Base-by-base conservation (phyloP, 257 asterid genomes). In the Scutellaria baicalensis region DNA sequence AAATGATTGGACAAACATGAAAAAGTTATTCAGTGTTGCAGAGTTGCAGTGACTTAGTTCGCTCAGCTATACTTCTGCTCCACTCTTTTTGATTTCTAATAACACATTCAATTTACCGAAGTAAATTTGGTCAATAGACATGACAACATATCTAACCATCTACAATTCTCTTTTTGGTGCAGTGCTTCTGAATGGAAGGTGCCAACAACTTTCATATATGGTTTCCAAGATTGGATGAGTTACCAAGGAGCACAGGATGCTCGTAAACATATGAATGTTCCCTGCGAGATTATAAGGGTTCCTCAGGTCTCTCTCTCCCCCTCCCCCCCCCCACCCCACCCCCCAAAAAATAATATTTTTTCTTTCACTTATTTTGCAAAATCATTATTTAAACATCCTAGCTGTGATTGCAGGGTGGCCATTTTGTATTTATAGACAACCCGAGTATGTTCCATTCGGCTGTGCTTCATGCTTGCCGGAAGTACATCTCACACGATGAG, bases 111-210 rank as follows among this genome's bases (percentile, higher is more conserved):
- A 16, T 68, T 13, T 23, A 36, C 48, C 63, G 17, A 8, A 12
- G 9, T 16, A 40, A n/a, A 52, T 23, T 14, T 62, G 36, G 43
- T 11, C 0, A 38, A 36, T 57, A 38, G 17, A 56, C 58, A 47
- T 47, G 50, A 21, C 11, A n/a, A 44, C 5, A 57, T 10, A 58
- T 58, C 64, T 5, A 2, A 36, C n/a, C 18, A 42, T 4, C 17
- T 42, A 12, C 6, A 10, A 42, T 5, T 27, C 8, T 18, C 8
- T 70, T 16, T 76, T 66, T 40, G 18, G 65, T 79, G 71, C 85
- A 90, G 97, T 68, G 93, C 91, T 21, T 75, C 93, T 0, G 95
- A 88, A 17, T 90, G 93, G 95, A 90, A 84, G 80, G 95, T 90
- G 67, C 93, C 97, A 6, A 90, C 91, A 5, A 71, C 95, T 31